Base-by-base conservation (phyloP, 2,329 filamentous ascomycete genomes). In the Stemphylium beticola region DNA sequence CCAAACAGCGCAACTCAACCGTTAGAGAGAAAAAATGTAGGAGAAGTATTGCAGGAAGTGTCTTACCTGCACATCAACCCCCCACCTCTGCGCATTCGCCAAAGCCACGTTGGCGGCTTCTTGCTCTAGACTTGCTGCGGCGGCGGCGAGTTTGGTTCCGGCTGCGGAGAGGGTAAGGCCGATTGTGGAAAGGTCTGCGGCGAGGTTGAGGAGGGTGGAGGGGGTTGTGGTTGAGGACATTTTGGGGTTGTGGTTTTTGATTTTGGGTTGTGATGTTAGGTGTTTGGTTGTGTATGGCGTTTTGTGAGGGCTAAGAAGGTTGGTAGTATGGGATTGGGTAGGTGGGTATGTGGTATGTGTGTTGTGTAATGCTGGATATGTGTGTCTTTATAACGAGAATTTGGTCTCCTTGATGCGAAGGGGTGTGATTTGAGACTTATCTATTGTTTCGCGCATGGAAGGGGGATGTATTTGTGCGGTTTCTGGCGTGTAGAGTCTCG, bases 81-180 rank as follows among this genome's bases (percentile, higher is more conserved):
- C 63, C 62, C 62, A 67, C 9, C 56, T 51, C 46, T 59, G 64
- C 8, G 67, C 53, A 18, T 61, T 58, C 12, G 63, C 62, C 11
- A 63, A 50, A 1, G 67, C 67, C 7, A 68, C 41, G 26, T 66
- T 66, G 1, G 65, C 67, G 2, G 64, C 62, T 60, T 68, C 64
- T 49, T 66, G 57, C 38, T 66, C 62, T 0, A 69, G 56, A 3
- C 50, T 22, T 10, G 47, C 44, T 11, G 64, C 67, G 15, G 59
- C 58, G 4, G 48, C 33, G 2, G 61, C 56, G 1, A 69, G 53
- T 5, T 63, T 65, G 18, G 45, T 53, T 36, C 61, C 57, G 7
- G 58, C 54, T 6, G 51, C 55, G 11, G 55, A 39, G 9, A 68
- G 59, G 5, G 63, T 53, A 5, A 41, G 39, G 24, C 57, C 49